A percentile compares a stretch with the other conserved stretches of the same genome.
Conservation (phyloP, 2,329 filamentous ascomycete species). For the Penicillium concentricum region DNA sequence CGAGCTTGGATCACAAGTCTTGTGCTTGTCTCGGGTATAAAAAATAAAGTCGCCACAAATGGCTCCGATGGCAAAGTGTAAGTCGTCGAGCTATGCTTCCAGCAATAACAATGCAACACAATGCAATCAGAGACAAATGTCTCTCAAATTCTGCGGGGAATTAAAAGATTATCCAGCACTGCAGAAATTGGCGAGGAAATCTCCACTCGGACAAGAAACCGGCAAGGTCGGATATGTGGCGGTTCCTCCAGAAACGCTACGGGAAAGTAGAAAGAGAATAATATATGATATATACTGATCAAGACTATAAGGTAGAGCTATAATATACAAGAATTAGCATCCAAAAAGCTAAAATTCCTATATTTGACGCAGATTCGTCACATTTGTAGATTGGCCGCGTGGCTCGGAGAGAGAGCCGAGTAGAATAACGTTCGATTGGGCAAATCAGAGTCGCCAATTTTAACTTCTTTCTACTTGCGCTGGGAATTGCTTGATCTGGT, state of each 20-base stretch:
- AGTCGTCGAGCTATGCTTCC: not conserved
- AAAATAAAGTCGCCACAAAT: not conserved
- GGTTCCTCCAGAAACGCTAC: not conserved
- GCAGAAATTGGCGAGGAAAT: not conserved
- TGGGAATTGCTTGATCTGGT: not conserved
- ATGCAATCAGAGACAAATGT: not conserved
- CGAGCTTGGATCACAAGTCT: not conserved
- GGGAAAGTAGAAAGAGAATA: not conserved
- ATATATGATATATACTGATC: too few relatives aligned
- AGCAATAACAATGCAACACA: not conserved
- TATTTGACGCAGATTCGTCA: not conserved
- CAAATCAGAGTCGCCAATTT: slow-evolving; percentile 13
- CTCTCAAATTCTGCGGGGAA: not conserved
- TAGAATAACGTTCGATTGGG: slow-evolving; percentile 7
- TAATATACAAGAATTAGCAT: not conserved
- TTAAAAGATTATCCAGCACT: not conserved
- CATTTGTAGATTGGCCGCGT: slow-evolving; percentile 1
- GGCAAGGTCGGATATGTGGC: not conserved
- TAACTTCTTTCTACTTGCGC: not conserved
- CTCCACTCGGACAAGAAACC: not conserved
- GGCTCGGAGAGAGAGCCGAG: slow-evolving; percentile 8
- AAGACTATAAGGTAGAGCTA: not conserved
- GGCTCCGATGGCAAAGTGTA: not conserved
- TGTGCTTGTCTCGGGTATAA: not conserved
- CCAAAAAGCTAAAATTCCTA: not conserved